Conservation (phyloP, 2,329 filamentous ascomycete species). For the Verticillium albo-atrum region DNA sequence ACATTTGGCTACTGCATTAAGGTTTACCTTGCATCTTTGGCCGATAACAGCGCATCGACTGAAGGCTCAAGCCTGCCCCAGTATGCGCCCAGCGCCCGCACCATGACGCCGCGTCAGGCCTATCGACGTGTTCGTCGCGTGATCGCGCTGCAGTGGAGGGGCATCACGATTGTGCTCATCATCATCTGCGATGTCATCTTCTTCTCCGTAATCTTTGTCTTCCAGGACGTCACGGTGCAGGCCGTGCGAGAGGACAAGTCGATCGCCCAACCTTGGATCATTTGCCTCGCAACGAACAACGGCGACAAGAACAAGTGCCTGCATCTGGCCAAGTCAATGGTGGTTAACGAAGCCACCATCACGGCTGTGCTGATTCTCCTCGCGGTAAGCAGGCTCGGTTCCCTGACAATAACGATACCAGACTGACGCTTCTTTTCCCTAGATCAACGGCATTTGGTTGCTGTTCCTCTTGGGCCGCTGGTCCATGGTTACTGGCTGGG, state of each 20-base stretch:
- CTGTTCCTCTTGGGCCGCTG: conserved; percentile 75
- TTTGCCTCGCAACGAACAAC: conserved; percentile 57
- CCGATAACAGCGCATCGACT: conserved; percentile 66
- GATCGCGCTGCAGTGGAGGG: conserved; percentile 89
- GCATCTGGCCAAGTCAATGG: conserved; percentile 51
- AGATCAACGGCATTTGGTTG: conserved; percentile 83
- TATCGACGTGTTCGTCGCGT: conserved; percentile 84
- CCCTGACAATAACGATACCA: background rate
- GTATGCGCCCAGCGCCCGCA: conserved; percentile 70
- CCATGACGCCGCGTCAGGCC: conserved; percentile 77
- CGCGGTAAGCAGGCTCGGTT: conserved; percentile 50
- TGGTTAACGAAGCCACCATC: conserved; percentile 72
- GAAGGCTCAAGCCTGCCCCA: conserved; percentile 69
- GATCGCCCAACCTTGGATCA: conserved; percentile 61
- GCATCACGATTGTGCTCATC: conserved; percentile 82
- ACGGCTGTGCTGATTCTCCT: conserved; percentile 79
- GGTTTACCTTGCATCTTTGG: conserved; percentile 82
- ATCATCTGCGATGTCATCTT: conserved; percentile 91
- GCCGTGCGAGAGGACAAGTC: conserved; percentile 45
- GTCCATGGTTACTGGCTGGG: conserved; percentile 85
- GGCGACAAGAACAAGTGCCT: conserved; percentile 66
- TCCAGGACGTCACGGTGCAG: conserved; percentile 70
- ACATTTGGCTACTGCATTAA: conserved; percentile 94
- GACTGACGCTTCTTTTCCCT: background rate
- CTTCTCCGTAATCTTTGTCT: conserved; percentile 88